These are phyloP conservation scores for Lecanosticta acicola DNA, from an alignment of 2,329 filamentous ascomycete genomes.

Conservation along the genomic window DNA sequence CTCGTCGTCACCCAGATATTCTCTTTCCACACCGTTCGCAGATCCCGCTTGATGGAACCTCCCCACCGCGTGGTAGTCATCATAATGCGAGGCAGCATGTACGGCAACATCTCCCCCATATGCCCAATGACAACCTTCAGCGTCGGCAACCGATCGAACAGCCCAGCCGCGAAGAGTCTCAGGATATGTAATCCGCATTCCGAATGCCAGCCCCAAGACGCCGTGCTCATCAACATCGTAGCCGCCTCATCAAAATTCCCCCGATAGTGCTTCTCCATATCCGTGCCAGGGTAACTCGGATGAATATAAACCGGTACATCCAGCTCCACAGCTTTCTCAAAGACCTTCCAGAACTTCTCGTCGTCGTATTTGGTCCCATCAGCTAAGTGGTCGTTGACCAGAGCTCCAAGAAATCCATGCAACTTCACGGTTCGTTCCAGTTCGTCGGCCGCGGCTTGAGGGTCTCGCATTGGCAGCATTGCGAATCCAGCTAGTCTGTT, in stretches of 20 bases:
- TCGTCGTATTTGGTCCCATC: constrained; percentile 24
- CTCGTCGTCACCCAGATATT: constrained; percentile 56
- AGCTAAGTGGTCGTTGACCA: constrained; percentile 26
- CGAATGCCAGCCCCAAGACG: constrained; percentile 45
- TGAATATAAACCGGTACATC: constrained; percentile 49
- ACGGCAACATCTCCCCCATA: constrained; percentile 52
- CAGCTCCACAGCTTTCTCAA: constrained; percentile 32
- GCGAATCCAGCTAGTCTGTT: constrained; percentile 24
- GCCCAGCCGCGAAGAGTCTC: constrained; percentile 45
- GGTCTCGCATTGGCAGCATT: constrained; percentile 24
- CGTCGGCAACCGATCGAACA: constrained; percentile 49
- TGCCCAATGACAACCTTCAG: constrained; percentile 51
- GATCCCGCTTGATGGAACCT: constrained; percentile 27
- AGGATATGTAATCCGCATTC: constrained; percentile 44
- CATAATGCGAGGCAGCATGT: constrained; percentile 45
- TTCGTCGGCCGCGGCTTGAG: constrained; percentile 21
- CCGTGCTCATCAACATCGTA: constrained; percentile 31
- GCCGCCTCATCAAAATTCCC: constrained; percentile 30
- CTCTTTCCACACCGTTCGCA: constrained; percentile 36
- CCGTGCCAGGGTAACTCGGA: constrained; percentile 35
- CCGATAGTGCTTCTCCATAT: constrained; percentile 33
- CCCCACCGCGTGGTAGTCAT: constrained; percentile 25
- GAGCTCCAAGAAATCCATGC: constrained; percentile 23
- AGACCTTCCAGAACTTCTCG: constrained; percentile 22
- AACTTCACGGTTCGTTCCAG: constrained; percentile 20